phyloP scores from a whole-genome alignment of 2,329 filamentous ascomycete species.

The Chaetothyriales sp. region DNA sequence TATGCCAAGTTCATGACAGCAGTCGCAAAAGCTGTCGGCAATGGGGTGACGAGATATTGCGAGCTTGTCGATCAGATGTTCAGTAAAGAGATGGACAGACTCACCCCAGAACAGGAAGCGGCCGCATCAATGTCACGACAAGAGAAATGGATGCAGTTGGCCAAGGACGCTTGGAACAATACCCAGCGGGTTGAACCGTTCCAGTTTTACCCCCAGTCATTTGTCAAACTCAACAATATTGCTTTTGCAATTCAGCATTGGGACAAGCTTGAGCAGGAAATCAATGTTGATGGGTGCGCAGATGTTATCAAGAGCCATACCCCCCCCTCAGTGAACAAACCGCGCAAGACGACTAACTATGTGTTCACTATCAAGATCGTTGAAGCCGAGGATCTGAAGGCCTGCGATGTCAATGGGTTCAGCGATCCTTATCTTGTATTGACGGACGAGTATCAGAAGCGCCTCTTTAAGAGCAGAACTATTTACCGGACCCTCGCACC shows the following conservation, averaged over 20 bases:
- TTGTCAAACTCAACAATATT: constrained; percentile 96
- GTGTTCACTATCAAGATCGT: constrained; percentile 99
- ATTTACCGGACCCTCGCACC: constrained; percentile 84
- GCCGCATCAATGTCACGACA: constrained; percentile 66
- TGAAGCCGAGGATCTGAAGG: constrained; percentile 91
- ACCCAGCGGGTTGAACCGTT: constrained; percentile 94
- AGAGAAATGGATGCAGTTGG: constrained; percentile 84
- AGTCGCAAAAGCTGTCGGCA: constrained; percentile 69
- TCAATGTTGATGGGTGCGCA: constrained; percentile 85
- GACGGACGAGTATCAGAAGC: constrained; percentile 94
- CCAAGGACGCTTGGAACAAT: constrained; percentile 81
- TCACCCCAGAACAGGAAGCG: constrained; percentile 75
- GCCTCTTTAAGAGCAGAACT: constrained; percentile 84
- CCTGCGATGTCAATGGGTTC: constrained; percentile 86
- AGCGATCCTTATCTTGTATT: constrained; percentile 97
- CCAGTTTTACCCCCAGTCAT: constrained; percentile 70
- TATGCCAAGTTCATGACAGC: constrained; percentile 96
- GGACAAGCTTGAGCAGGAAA: constrained; percentile 74
- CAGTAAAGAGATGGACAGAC: constrained; percentile 79
- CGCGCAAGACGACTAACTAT: constrained; percentile 67
- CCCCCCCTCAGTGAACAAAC: constrained; percentile 54
- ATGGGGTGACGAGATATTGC: constrained; percentile 76
- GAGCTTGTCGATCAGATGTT: constrained; percentile 80
- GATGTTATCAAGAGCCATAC: constrained; percentile 63
- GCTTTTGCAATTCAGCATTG: constrained; percentile 88